Conservation (phyloP, 148 eudicot genomes). For the Diospyros lotus region DNA sequence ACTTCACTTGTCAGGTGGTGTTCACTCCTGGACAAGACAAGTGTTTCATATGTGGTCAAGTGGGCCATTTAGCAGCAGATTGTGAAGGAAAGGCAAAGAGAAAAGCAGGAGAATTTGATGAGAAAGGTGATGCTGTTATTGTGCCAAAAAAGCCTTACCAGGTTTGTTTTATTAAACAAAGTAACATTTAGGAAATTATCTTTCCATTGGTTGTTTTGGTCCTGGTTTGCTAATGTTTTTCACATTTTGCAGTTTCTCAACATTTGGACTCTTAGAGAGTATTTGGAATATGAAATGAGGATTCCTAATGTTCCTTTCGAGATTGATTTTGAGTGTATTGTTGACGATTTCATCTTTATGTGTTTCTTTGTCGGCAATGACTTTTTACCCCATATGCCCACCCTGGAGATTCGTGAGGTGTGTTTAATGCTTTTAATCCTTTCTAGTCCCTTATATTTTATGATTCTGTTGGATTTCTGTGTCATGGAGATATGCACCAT, state of each 20-base stretch:
- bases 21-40: constrained; percentile 81
- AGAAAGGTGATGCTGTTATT: constrained; percentile 58
- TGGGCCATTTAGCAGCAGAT: constrained; percentile 83
- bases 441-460: neutral
- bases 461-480: neutral
- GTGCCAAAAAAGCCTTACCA: constrained; percentile 79
- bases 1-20: constrained; percentile 50
- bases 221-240: constrained; percentile 4
- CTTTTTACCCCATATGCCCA: constrained; percentile 97
- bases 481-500: neutral
- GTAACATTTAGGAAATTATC: neutral
- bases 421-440: constrained; percentile 11
- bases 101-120: constrained; percentile 90
- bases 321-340: constrained; percentile 76
- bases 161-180: constrained; percentile 34
- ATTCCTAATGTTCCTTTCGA: constrained; percentile 61
- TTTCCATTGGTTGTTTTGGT: neutral
- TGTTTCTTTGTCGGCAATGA: constrained; percentile 99
- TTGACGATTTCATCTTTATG: constrained; percentile 92
- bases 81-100: constrained; percentile 96
- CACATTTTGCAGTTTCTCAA: constrained; percentile 72
- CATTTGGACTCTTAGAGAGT: constrained; percentile 89
- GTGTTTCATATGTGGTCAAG: constrained; percentile 91
- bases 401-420: constrained; percentile 97
- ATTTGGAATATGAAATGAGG: constrained; percentile 80